Evolutionary conservation across 106 monocot genomes (phyloP), one percentile per base, ranked within the genome.

Genomic region (Apostasia shenzhenica): DNA sequence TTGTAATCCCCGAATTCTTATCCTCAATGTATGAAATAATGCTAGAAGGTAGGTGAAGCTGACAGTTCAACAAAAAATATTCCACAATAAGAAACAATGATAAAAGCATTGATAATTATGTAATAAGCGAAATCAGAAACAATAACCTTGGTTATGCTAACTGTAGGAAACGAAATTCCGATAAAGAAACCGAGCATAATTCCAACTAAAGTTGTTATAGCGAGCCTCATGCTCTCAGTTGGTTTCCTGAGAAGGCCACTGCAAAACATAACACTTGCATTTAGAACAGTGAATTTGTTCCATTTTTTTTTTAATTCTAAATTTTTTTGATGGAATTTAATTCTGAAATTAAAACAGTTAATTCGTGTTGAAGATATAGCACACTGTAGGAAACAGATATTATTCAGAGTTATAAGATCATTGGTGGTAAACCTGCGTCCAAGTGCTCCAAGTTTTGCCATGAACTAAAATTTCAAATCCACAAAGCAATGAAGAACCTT

Each of bases 1-100:
- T 83, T 61, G 63, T 62, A 40, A 88, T 50, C 14, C 80, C 88
- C 14, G 85, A 88, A 57, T 88, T 81, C 43, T 63, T 88, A 61
- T 88, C 92, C 66, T 88, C 92, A 71, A 85, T 85, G 63, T 76
- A 79, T 47, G 88, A 88, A 74, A 88, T 59, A 61, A 83, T 83
- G 61, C 78, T 78, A 43, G 83, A 85, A 74, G 92, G 83, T 57
- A 92, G 81, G 73, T 83, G 78, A 49, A 92, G 72, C 88, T 92
- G 85, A 55, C 59, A 78, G 54, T 63, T 74, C 70, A 75, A 45
- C 11, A 56, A 51, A n/a, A 9, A 47, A 69, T 13, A 44, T 51
- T 37, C 63, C 45, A 26, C 59, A n/a, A 55, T 47, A 38, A 61
- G 10, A 41, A 11, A 13, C 1, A 48, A 44, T 49, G 10, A 43